Evolutionary conservation across 2,329 filamentous ascomycete genomes (phyloP).

Genomic region (Diaporthe sp.): DNA sequence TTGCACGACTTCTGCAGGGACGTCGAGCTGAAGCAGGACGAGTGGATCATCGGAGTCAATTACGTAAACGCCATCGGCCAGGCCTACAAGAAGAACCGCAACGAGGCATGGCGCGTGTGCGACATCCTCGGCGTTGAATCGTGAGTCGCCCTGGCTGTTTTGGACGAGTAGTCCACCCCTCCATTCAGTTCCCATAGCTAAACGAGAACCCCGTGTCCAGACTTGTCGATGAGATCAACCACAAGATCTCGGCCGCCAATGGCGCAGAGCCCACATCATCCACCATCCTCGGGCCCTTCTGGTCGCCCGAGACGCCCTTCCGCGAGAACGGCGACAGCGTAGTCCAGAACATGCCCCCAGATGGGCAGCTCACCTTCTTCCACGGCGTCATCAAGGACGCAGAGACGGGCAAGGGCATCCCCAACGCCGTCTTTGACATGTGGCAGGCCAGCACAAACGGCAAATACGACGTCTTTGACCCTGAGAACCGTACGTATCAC

Average conservation of each 20-base stretch:
- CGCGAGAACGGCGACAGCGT: slow-evolving; percentile 69
- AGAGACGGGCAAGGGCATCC: slow-evolving; percentile 46
- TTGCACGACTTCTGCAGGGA: slow-evolving; percentile 76
- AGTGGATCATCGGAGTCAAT: slow-evolving; percentile 73
- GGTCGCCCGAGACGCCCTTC: slow-evolving; percentile 71
- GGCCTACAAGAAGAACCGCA: slow-evolving; percentile 69
- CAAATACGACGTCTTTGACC: slow-evolving; percentile 74
- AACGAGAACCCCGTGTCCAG: slow-evolving; percentile 22
- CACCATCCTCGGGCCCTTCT: slow-evolving; percentile 79
- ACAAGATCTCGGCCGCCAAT: slow-evolving; percentile 61
- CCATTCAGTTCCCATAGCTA: background rate
- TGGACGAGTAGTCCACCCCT: background rate
- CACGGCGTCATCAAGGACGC: slow-evolving; percentile 57
- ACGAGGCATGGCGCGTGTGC: slow-evolving; percentile 74
- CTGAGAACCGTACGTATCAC: slow-evolving; percentile 68
- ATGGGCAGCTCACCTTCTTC: slow-evolving; percentile 65
- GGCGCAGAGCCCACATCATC: slow-evolving; percentile 67
- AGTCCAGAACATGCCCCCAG: slow-evolving; percentile 55
- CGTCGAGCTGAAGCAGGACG: slow-evolving; percentile 72
- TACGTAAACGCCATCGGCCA: slow-evolving; percentile 72
- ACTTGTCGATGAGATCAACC: slow-evolving; percentile 75
- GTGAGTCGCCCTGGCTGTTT: slow-evolving; percentile 41
- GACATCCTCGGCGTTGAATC: slow-evolving; percentile 74
- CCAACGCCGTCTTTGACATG: slow-evolving; percentile 68
- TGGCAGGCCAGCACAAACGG: slow-evolving; percentile 74